Evolutionary conservation across 169 alveolate genomes (phyloP).

Genomic region (Cryptosporidium ubiquitum): DNA sequence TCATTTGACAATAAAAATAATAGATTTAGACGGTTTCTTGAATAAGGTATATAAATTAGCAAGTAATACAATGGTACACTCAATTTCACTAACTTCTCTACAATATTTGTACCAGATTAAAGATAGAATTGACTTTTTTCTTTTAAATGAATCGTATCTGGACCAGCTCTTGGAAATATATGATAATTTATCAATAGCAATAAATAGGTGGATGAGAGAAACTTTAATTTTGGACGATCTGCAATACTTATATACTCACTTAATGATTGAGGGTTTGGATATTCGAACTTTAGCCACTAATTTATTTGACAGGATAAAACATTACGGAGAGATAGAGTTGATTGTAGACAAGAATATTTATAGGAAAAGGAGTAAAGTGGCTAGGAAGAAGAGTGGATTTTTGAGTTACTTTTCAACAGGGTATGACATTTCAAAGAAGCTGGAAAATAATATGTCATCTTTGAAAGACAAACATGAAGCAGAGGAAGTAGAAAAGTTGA

Average conservation of each 20-base stretch:
- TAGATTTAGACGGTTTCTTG: not conserved
- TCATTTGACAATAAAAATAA: not conserved
- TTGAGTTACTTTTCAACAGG: not conserved
- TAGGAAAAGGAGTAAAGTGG: not conserved
- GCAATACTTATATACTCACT: constrained; percentile 21
- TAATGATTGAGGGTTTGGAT: constrained; percentile 5
- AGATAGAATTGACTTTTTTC: constrained; percentile 20
- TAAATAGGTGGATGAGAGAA: constrained; percentile 29
- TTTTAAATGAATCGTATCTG: not conserved
- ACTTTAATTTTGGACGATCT: constrained; percentile 37
- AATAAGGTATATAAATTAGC: constrained; percentile 4
- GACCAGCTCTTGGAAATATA: not conserved
- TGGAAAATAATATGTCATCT: not conserved
- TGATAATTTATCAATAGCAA: not conserved
- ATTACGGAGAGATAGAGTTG: not conserved
- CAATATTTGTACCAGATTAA: constrained; percentile 34
- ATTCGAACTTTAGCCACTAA: not conserved
- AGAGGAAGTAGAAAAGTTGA: not conserved
- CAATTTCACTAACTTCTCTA: constrained; percentile 21
- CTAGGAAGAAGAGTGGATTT: not conserved
- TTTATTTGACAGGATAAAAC: not conserved
- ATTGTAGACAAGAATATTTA: not conserved
- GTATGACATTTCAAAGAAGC: not conserved
- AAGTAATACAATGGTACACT: constrained; percentile 15
- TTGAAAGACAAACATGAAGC: not conserved